These are phyloP conservation scores for Wallemia hederae DNA, from an alignment of 1,284 basidiomycete genomes.

Conservation along the genomic window DNA sequence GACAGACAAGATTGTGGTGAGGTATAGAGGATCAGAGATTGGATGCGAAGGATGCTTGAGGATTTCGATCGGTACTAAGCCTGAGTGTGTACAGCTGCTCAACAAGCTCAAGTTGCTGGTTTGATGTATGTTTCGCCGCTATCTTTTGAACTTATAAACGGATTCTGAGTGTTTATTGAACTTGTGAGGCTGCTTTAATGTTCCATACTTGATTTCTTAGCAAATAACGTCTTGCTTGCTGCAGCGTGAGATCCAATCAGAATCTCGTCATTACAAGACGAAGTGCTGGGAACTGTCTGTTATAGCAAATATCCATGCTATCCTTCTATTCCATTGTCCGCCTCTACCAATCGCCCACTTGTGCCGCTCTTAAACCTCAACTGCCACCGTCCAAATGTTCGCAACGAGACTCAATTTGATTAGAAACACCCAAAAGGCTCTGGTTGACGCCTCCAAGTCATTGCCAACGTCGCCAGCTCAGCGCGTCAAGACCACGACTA, in stretches of 20 bases:
- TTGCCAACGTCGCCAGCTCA: background rate
- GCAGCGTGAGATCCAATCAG: too few species aligned
- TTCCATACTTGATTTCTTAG: too few species aligned
- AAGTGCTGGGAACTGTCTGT: background rate
- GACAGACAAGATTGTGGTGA: slow-evolving; percentile 56
- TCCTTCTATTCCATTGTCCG: background rate
- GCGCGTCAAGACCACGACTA: background rate
- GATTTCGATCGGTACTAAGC: slow-evolving; percentile 62
- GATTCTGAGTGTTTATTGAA: too few species aligned
- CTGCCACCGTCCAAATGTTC: too few species aligned
- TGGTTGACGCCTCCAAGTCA: background rate
- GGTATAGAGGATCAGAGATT: slow-evolving; percentile 57
- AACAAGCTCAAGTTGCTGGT: background rate
- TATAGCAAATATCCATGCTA: background rate
- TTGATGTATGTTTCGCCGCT: too few species aligned
- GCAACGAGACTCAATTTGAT: background rate
- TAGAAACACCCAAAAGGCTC: background rate
- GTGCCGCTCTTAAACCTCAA: too few species aligned
- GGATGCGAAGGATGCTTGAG: slow-evolving; percentile 70
- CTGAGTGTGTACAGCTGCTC: slow-evolving; percentile 32
- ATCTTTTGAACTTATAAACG: too few species aligned
- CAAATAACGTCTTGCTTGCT: too few species aligned
- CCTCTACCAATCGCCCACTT: background rate
- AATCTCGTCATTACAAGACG: too few species aligned
- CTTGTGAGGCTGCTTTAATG: too few species aligned